phyloP scores from a whole-genome alignment of 192 early-diverging fungal genomes.

The Coemansia sp. region DNA sequence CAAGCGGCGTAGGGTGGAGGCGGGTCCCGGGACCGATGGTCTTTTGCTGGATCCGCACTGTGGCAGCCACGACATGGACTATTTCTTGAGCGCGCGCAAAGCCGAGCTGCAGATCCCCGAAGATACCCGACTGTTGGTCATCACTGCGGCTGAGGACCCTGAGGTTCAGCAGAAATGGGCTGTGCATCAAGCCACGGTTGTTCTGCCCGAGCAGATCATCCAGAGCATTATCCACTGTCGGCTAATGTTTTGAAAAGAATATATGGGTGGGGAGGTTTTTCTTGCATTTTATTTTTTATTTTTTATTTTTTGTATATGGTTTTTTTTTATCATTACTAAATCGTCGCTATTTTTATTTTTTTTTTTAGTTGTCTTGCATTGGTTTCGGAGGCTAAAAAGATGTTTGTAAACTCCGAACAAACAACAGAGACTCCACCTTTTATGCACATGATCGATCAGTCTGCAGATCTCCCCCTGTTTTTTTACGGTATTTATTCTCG shows the following conservation, averaged over 20 bases:
- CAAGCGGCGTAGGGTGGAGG: neutral
- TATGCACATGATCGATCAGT: neutral
- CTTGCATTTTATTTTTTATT: neutral
- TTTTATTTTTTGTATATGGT: slow-evolving; percentile 7
- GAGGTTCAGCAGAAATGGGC: slow-evolving; percentile 10
- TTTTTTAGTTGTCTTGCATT: neutral
- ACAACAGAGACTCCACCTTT: neutral
- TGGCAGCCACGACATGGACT: slow-evolving; percentile 12
- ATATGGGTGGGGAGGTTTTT: neutral
- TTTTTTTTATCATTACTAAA: neutral
- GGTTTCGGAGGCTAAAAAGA: too few species aligned
- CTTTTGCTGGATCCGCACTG: slow-evolving; percentile 18
- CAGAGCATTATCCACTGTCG: slow-evolving; percentile 47
- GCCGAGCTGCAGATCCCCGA: slow-evolving; percentile 21
- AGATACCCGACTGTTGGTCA: slow-evolving; percentile 4
- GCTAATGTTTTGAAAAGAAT: slow-evolving; percentile 9
- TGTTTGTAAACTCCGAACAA: too few species aligned
- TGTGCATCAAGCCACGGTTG: slow-evolving; percentile 11
- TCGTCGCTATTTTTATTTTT: neutral
- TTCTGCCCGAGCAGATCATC: slow-evolving; percentile 38
- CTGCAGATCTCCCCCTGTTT: too few species aligned
- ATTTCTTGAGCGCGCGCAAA: slow-evolving; percentile 13
- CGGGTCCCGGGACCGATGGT: neutral
- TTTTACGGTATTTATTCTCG: too few species aligned
- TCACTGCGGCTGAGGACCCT: neutral